Base-by-base conservation (phyloP, 192 early-diverging fungal genomes). In the Neocallimastix lanati region DNA sequence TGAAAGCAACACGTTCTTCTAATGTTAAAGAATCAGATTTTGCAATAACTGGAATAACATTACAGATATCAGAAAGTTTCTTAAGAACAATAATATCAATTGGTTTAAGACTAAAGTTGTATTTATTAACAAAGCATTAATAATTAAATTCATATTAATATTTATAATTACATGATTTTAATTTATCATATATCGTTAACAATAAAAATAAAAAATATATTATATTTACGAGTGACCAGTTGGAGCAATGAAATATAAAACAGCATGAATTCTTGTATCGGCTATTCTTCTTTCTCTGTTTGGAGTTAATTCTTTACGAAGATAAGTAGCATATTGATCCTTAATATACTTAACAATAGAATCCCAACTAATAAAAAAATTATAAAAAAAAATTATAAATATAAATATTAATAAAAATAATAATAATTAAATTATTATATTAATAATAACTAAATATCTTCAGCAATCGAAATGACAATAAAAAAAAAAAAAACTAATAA, bases 291-390 rank as follows among this genome's bases (percentile, higher is more conserved):
- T 88, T 79, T 96, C 96, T 82, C 96, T 92, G 83, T 87, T 87
- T 40, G 94, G 92, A 78, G 93, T 93, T 80, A 94, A 87, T 85
- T 99, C 97, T 84, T 96, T 94, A 84, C 95, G 92, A 77, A 99
- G 89, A 87, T 94, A 99, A 77, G 92, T 89, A 28, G 93, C 93
- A 88, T 99, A 96, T 88, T 98, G 97, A 84, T 97, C 97, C 88
- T 97, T 96, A 84, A 99, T 98, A 89, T 96, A 96, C 87, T 97
- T 97, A 84, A 96, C 91, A 80, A 99, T 94, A n/a, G 94, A 95
- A 80, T 95, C 94, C 96, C 96, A 97, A 84, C 93, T 94, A 82
- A 28, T 78, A 76, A 28, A n/a, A n/a, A n/a, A n/a, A n/a, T n/a
- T n/a, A n/a, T n/a, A n/a, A n/a, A n/a, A n/a, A n/a, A n/a, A n/a